These are phyloP conservation scores for Ganoderma lucidum DNA, from an alignment of 1,284 basidiomycete species.

Conservation along the genomic window DNA sequence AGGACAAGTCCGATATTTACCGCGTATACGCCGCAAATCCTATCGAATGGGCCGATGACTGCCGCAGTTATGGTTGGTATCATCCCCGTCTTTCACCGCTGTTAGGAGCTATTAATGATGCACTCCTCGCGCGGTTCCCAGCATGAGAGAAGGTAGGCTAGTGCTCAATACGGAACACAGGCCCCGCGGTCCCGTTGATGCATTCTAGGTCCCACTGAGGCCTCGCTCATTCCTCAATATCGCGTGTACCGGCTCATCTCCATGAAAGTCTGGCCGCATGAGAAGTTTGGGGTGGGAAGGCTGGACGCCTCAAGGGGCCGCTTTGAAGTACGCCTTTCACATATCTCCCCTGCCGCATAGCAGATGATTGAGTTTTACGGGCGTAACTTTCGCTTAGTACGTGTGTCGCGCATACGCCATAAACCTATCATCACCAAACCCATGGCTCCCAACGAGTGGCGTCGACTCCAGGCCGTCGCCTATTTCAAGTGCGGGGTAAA, in stretches of 20 bases:
- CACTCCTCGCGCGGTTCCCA: neutral
- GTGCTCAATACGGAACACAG: neutral
- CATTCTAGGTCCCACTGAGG: neutral
- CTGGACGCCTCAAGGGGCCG: conserved; percentile 1
- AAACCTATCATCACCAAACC: neutral
- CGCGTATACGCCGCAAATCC: neutral
- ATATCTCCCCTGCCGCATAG: conserved; percentile 17
- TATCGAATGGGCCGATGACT: neutral
- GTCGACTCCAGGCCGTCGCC: neutral
- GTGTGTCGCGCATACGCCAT: neutral
- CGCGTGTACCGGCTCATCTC: neutral
- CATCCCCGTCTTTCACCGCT: neutral
- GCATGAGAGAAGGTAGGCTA: neutral
- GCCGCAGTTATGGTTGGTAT: conserved; percentile 8
- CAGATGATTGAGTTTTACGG: conserved; percentile 19
- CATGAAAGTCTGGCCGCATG: neutral
- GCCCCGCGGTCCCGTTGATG: neutral
- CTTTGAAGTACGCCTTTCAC: conserved; percentile 25
- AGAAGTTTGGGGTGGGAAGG: conserved; percentile 3
- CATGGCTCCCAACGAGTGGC: neutral
- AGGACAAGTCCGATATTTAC: neutral
- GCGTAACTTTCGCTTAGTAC: neutral
- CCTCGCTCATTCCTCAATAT: neutral
- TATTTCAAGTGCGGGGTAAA: neutral
- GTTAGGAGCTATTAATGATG: neutral